Conservation (phyloP, 2,329 filamentous ascomycete genomes). For the Cladosporium cucumerinum region DNA sequence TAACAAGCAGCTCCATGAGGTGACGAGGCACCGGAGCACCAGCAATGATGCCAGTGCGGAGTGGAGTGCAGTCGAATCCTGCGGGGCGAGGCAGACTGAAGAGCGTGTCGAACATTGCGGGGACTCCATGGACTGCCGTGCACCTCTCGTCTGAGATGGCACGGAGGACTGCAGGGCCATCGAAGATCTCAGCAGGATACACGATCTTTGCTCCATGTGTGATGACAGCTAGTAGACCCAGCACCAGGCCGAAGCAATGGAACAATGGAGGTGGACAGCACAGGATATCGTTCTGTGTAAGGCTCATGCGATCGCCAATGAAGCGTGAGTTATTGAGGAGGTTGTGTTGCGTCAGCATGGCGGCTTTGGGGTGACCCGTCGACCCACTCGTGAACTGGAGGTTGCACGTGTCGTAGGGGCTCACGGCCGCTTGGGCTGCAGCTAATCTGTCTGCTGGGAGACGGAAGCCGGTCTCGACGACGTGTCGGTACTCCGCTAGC, state of each 20-base stretch:
- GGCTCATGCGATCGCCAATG: constrained; percentile 66
- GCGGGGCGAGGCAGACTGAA: constrained; percentile 48
- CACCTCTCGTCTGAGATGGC: constrained; percentile 53
- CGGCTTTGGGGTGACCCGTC: constrained; percentile 69
- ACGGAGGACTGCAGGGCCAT: constrained; percentile 61
- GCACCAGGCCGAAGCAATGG: constrained; percentile 79
- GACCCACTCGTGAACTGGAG: constrained; percentile 74
- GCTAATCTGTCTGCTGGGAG: constrained; percentile 52
- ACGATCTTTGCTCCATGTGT: constrained; percentile 75
- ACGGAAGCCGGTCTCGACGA: constrained; percentile 44
- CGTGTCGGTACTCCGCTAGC: constrained; percentile 26
- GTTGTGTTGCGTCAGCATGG: constrained; percentile 60
- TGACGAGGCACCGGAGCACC: constrained; percentile 73
- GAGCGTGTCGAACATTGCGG: constrained; percentile 76
- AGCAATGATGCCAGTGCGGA: constrained; percentile 75
- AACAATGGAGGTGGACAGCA: constrained; percentile 83
- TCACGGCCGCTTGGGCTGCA: constrained; percentile 53
- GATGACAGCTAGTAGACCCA: constrained; percentile 68
- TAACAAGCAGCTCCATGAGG: constrained; percentile 69
- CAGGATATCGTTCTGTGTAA: constrained; percentile 64
- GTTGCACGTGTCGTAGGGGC: constrained; percentile 67
- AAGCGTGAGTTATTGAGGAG: constrained; percentile 30
- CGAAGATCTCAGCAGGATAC: constrained; percentile 72
- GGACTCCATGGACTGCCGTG: constrained; percentile 76
- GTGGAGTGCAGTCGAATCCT: constrained; percentile 44